Evolutionary conservation across 2,329 filamentous ascomycete genomes (phyloP).

Genomic region (Hypoxylon sp.): DNA sequence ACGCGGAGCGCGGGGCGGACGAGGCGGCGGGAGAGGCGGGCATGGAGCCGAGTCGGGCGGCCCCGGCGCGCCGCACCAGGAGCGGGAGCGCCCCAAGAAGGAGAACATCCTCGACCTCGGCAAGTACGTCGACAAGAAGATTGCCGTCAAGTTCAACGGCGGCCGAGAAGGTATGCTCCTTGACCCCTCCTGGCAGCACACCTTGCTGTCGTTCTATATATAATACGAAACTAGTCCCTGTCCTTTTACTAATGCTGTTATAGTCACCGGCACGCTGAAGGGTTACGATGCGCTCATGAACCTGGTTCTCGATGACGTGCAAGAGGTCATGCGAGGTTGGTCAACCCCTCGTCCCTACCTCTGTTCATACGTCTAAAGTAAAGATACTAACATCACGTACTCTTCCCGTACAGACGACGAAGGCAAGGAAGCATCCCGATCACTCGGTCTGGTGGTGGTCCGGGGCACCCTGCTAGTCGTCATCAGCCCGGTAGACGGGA

Average conservation of each 20-base stretch:
- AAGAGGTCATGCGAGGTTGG: constrained; percentile 87
- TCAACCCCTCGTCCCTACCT: constrained; percentile 14
- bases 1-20: constrained; percentile 50
- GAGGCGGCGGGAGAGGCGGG: constrained; percentile 52
- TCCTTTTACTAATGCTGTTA: neutral
- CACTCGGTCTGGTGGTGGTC: constrained; percentile 86
- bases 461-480: constrained; percentile 91
- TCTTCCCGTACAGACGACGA: constrained; percentile 74
- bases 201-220: neutral
- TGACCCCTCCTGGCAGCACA: neutral
- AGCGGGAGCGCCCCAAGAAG: constrained; percentile 87
- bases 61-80: constrained; percentile 55
- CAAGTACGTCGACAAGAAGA: constrained; percentile 97
- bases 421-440: constrained; percentile 82
- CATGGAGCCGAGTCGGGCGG: constrained; percentile 53
- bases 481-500: constrained; percentile 91
- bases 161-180: constrained; percentile 81
- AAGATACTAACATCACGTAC: constrained; percentile 1
- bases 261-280: constrained; percentile 88
- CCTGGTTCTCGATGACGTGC: constrained; percentile 91
- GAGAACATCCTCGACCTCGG: constrained; percentile 95
- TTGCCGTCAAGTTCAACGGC: constrained; percentile 95
- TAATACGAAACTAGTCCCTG: neutral
- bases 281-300: constrained; percentile 99
- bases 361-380: neutral